Evolutionary conservation across 2,329 filamentous ascomycete genomes (phyloP).

Genomic region (Aspergillus sp.): DNA sequence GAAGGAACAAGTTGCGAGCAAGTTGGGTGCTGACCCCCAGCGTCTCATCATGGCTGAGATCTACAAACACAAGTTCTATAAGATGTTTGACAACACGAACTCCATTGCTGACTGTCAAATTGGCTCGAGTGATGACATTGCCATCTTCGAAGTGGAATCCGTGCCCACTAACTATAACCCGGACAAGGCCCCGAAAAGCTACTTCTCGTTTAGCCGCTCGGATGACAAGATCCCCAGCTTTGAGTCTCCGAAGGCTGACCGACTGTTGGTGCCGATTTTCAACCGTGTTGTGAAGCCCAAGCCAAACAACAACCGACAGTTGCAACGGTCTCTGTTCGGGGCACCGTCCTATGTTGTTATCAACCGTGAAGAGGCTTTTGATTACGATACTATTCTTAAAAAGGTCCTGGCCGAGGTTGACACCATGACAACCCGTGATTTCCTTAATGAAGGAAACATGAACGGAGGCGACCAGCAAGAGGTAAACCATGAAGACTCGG

Average conservation of each 20-base stretch:
- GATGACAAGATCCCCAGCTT: constrained; percentile 35
- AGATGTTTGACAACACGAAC: constrained; percentile 68
- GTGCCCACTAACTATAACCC: constrained; percentile 72
- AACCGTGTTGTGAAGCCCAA: constrained; percentile 31
- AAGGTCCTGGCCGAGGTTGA: constrained; percentile 75
- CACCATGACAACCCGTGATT: constrained; percentile 67
- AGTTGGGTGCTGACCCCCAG: constrained; percentile 45
- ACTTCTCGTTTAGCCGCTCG: constrained; percentile 23
- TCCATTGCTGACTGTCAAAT: constrained; percentile 69
- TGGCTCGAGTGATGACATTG: constrained; percentile 55
- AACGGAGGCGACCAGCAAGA: constrained; percentile 48
- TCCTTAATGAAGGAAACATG: constrained; percentile 51
- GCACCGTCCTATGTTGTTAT: constrained; percentile 63
- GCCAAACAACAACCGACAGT: constrained; percentile 17
- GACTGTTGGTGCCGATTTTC: constrained; percentile 46
- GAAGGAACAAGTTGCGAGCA: constrained; percentile 51
- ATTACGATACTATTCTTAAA: constrained; percentile 68
- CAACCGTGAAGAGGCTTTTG: constrained; percentile 64
- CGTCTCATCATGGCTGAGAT: constrained; percentile 78
- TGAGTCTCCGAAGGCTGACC: constrained; percentile 42
- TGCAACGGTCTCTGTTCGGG: constrained; percentile 33
- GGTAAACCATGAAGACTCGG: constrained; percentile 54
- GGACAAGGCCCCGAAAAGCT: constrained; percentile 44
- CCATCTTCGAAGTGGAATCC: constrained; percentile 72
- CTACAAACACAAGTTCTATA: constrained; percentile 80